Percentiles rank a stretch among this genome's conserved stretches.
Evolutionary conservation across 108 stramenopile species (phyloP).

Genomic region (Pseudonitzschia delicatissima): DNA sequence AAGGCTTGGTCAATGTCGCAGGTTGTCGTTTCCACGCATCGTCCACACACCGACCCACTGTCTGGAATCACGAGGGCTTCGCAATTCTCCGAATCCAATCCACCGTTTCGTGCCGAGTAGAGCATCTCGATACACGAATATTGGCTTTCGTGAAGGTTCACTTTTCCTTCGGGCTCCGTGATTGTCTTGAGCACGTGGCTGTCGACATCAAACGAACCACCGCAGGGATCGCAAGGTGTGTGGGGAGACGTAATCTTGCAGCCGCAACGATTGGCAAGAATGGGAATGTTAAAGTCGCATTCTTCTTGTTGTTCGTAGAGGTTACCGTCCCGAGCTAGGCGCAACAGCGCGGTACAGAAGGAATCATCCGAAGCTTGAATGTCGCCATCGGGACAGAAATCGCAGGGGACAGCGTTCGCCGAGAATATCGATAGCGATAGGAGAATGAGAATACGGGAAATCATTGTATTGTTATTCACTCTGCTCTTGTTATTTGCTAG

Average conservation of each 20-base stretch:
- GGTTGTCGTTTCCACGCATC: background rate
- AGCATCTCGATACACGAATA: slow-evolving; percentile 11
- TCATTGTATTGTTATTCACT: too few species aligned
- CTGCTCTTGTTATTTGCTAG: too few species aligned
- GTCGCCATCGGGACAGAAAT: slow-evolving; percentile 8
- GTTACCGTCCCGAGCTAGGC: background rate
- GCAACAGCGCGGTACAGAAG: background rate
- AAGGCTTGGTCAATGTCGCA: background rate
- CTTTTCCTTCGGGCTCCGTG: background rate
- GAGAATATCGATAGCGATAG: background rate
- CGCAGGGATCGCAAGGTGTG: background rate
- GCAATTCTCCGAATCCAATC: slow-evolving; percentile 3
- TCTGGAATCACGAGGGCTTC: background rate
- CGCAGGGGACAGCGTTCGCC: background rate
- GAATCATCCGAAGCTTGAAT: background rate
- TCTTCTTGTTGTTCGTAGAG: slow-evolving; percentile 1
- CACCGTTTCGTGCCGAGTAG: background rate
- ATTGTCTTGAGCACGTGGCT: background rate
- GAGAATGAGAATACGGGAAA: background rate
- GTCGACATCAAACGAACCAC: background rate
- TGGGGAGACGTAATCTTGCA: background rate
- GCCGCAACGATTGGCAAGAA: slow-evolving; percentile 3
- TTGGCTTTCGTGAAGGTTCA: background rate
- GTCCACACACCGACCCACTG: background rate
- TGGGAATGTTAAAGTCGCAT: slow-evolving; percentile 1